These are phyloP conservation scores for Allantophomopsis lycopodina DNA, from an alignment of 2,329 filamentous ascomycete species.

Conservation along the genomic window DNA sequence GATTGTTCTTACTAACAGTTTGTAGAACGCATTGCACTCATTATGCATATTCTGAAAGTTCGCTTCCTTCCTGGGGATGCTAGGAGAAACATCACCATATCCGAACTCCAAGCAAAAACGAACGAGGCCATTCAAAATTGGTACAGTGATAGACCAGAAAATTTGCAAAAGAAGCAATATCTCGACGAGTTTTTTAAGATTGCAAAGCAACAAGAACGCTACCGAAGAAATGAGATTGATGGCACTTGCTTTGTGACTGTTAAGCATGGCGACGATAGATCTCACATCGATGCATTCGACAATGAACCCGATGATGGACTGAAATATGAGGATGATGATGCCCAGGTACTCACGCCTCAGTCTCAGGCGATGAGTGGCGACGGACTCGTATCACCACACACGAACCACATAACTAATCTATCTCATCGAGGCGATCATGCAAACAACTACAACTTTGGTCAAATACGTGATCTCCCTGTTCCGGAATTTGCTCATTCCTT, in stretches of 20 bases:
- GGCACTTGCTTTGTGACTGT: neutral
- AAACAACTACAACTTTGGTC: neutral
- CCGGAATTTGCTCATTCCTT: neutral
- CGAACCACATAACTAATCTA: conserved; percentile 5
- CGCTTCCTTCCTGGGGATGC: conserved; percentile 26
- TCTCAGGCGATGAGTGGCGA: conserved; percentile 8
- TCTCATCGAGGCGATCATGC: neutral
- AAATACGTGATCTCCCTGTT: conserved; percentile 1
- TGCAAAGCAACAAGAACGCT: conserved; percentile 40
- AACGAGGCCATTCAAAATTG: conserved; percentile 42
- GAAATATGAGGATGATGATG: conserved; percentile 11
- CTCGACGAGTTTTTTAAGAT: conserved; percentile 49
- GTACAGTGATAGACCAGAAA: conserved; percentile 40
- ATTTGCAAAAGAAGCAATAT: conserved; percentile 38
- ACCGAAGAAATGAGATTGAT: conserved; percentile 43
- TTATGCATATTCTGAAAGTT: conserved; percentile 46
- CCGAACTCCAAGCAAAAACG: conserved; percentile 43
- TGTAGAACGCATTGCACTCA: conserved; percentile 42
- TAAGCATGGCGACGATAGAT: conserved; percentile 1
- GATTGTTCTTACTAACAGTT: too few relatives aligned
- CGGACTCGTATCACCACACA: conserved; percentile 9
- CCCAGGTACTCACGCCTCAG: neutral
- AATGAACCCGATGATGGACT: conserved; percentile 5
- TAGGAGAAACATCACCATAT: conserved; percentile 31
- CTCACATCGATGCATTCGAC: conserved; percentile 1